Base-by-base conservation (phyloP, 2,329 filamentous ascomycete genomes). In the Colletotrichum musae region DNA sequence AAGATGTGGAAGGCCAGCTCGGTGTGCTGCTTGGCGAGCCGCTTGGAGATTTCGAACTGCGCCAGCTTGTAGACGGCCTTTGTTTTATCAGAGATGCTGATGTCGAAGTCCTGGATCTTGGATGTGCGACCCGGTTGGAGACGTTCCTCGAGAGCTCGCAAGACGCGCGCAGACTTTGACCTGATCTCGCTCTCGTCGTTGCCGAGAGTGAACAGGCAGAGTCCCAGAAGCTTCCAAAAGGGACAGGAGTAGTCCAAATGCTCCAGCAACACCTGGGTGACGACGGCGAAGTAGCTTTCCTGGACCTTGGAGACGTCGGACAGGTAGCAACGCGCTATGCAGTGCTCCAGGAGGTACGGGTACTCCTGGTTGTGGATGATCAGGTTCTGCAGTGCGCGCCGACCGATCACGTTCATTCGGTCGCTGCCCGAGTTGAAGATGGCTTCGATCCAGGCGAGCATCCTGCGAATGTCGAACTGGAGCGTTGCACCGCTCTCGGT, bases 81-180 rank as follows among this genome's bases (percentile, higher is more conserved):
- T 0, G 97, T 99, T 81, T 98, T 98, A 81, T 99, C 97, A 0
- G 95, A 97, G 67, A 99, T 96, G 78, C 95, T 98, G 75, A 99
- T 98, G 76, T 99, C 96, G 68, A 98, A 97, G 78, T 99, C 96
- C 77, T 97, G 94, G 6, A 99, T 90, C 77, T 97, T 97, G 1
- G 95, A 97, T 72, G 90, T 96, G 73, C 93, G 85, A 3, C 82
- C 81, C 64, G 78, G 92, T 72, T 92, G 89, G 72, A 96, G 93
- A 26, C 94, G 89, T 73, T 94, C 91, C 79, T 98, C 96, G 1
- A 98, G 84, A 0, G 90, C 91, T 48, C 94, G 89, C 13, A 99
- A 85, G 39, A 98, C 85, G 57, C 91, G 89, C 1, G 93, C 93
- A 1, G 96, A 96, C 78, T 97, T 97, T 75, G 94, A 94, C 50